phyloP scores from a whole-genome alignment of 1,139 yeast genomes.

The Taphrina flavorubra region DNA sequence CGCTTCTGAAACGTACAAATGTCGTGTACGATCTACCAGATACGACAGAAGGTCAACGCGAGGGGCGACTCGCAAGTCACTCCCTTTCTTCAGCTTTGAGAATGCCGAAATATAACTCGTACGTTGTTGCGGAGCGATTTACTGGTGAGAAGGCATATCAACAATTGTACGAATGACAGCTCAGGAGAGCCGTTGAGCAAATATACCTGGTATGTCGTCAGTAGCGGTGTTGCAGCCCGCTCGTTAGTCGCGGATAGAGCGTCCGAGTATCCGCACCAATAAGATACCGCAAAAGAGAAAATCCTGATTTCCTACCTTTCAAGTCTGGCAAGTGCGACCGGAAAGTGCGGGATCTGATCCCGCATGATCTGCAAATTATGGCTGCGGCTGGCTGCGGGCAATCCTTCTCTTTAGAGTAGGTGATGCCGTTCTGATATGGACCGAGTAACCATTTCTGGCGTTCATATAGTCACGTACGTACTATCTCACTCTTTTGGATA shows the following conservation, averaged over 20 bases:
- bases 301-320: not conserved
- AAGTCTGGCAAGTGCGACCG: not conserved
- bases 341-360: not conserved
- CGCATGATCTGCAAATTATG: not conserved
- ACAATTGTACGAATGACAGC: not conserved
- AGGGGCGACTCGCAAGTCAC: too few species aligned
- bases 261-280: slow-evolving; percentile 10
- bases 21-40: too few species aligned
- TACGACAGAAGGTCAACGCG: too few species aligned
- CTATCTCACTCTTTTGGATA: too few species aligned
- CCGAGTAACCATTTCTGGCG: too few species aligned
- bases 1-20: not conserved
- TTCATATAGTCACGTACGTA: too few species aligned
- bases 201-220: slow-evolving; percentile 5
- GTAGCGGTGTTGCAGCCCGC: not conserved
- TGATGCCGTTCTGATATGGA: too few species aligned
- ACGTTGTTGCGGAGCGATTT: not conserved
- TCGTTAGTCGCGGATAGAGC: not conserved
- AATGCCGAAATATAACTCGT: too few species aligned
- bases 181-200: not conserved
- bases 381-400: not conserved
- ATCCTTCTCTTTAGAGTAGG: not conserved
- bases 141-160: not conserved
- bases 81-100: too few species aligned
- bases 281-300: not conserved